Base-by-base conservation (phyloP, 2,329 filamentous ascomycete species). In the Colletotrichum karsti region DNA sequence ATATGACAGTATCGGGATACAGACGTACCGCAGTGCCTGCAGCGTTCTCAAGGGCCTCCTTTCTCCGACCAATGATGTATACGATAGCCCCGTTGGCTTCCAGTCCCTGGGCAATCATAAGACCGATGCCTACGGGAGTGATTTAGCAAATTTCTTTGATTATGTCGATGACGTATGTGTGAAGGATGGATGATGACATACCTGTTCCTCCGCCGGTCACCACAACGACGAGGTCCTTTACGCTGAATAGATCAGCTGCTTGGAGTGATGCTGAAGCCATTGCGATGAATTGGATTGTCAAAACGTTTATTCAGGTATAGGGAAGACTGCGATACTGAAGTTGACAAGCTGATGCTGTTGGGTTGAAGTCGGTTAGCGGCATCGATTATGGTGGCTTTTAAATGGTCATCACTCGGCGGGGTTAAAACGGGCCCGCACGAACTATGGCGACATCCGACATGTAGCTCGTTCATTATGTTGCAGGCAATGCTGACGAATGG, bases 211-310 rank as follows among this genome's bases (percentile, higher is more conserved):
- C 87, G 18, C 86, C 86, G 0, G 86, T 88, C 28, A 89, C 78
- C n/a, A 88, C 85, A 48, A 82, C 85, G 1, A 88, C 81, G 8
- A 88, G 77, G 44, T 83, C 86, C 33, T 85, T 78, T 26, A 86
- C 84, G 24, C 79, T 76, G 72, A 87, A 87, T 15, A 87, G 76
- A 24, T 72, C 73, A 2, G 74, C 72, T 7, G 56, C 66, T 5
- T 65, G 46, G n/a, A 70, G 35, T n/a, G 48, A 64, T 13, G 37
- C 15, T 10, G 64, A 53, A 22, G 61, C 20, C 61, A 64, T 64
- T 22, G 75, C 72, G 39, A 78, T 30, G 7, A 5, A 9, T 15
- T 18, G 5, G 39, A 42, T 20, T 42, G 39, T n/a, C 15, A 35
- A 5, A 13, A 5, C n/a, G n/a, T n/a, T 35, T 5, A 13, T 35